These are phyloP conservation scores for Nyctanthes arbortristis DNA, from an alignment of 257 asterid species.

Conservation along the genomic window DNA sequence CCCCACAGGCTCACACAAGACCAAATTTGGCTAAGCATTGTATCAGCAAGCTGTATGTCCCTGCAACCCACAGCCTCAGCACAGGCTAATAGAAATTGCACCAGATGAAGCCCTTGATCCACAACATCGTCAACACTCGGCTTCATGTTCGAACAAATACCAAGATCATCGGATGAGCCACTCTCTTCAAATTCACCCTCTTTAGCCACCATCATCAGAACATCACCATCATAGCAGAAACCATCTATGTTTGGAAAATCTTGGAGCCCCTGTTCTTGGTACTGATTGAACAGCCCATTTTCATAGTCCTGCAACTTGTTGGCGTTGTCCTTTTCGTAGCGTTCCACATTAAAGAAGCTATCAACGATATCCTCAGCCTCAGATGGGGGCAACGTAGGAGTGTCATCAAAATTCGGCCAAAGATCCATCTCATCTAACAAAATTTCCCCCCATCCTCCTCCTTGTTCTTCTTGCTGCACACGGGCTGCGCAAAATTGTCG, in stretches of 20 bases:
- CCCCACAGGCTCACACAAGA: conserved; percentile 47
- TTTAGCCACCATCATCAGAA: conserved; percentile 17
- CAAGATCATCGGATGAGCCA: conserved; percentile 25
- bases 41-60: conserved; percentile 45
- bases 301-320: conserved; percentile 8
- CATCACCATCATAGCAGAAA: conserved; percentile 15
- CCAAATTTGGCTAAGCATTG: conserved; percentile 50
- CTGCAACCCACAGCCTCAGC: conserved; percentile 71
- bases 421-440: conserved; percentile 21
- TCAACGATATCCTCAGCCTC: conserved; percentile 48
- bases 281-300: conserved; percentile 2
- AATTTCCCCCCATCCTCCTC: conserved; percentile 15
- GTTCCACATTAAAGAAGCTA: conserved; percentile 53
- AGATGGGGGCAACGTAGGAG: conserved; percentile 25
- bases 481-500: conserved; percentile 65
- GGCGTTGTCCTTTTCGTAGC: conserved; percentile 37
- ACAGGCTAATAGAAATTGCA: conserved; percentile 57
- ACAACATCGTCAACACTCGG: conserved; percentile 24
- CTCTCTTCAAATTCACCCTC: conserved; percentile 14
- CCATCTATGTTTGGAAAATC: conserved; percentile 18
- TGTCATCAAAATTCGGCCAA: conserved; percentile 16
- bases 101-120: conserved; percentile 59
- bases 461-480: conserved; percentile 35
- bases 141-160: conserved; percentile 8
- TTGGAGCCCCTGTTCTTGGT: conserved; percentile 24